Base-by-base conservation (phyloP, 78 protist species). In the Monocercomonoides exilis region DNA sequence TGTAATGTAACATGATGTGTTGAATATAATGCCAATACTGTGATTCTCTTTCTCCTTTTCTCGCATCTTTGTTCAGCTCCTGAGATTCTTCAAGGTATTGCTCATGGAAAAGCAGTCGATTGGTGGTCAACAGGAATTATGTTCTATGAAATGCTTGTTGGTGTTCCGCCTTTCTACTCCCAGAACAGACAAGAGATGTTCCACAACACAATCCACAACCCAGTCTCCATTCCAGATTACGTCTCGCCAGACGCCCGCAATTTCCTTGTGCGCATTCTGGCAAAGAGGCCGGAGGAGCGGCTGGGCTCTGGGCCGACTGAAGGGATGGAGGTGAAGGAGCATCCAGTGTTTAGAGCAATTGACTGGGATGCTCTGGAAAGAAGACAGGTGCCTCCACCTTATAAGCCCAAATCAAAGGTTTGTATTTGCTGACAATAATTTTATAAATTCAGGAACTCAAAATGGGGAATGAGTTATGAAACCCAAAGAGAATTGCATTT, bases 61-160 rank as follows among this genome's bases (percentile, higher is more conserved):
- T n/a, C n/a, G n/a, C n/a, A n/a, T n/a, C n/a, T n/a, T n/a, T n/a
- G n/a, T n/a, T 54, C 4, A 79, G 86, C 86, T 5, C 86, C 86
- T 4, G 86, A 84, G 6, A 46, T 84, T 6, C 54, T 84, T 32
- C 54, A 44, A 44, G 6, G 11, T 34, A 46, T 54, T 29, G 46
- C 63, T 29, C 86, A 84, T 84, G 86, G 86, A 5, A 80, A 84
- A 77, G 86, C 86, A 5, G 86, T 84, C 6, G 86, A 84, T 42
- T 84, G 86, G 86, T 84, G 86, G 86, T n/a, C 46, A 29, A 45
- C 46, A 29, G 86, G 86, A n/a, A 84, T 84, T 42, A n/a, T 84
- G 38, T 54, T n/a, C 77, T 84, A 84, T 34, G 86, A 84, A 34
- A 84, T 84, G 86, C 86, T 84, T 32, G 33, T 34, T 42, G 86